Evolutionary conservation across 805 yeast genomes (phyloP), one percentile per base, ranked within the genome.

Genomic region (Naumovozyma dairenensis): DNA sequence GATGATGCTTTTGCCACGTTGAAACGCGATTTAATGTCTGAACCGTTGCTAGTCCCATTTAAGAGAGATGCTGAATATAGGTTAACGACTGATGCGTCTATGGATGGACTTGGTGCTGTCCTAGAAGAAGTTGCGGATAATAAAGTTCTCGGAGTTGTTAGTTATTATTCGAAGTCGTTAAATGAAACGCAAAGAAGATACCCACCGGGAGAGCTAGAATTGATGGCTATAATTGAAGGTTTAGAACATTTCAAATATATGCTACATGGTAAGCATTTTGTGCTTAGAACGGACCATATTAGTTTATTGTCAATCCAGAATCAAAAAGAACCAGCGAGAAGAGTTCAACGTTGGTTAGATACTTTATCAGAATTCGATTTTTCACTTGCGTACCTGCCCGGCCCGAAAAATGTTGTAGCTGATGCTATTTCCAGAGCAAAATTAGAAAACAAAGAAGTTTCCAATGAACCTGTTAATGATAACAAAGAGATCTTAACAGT

Each of bases 21-120:
- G 5, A 38, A 33, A 16, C 7, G 20, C 10, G 19, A 31, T 12
- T n/a, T 32, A 13, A 21, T 25, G 2, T 30, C 19, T 15, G 18
- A 28, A 13, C 39, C 35, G 10, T 19, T 42, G 16, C 16, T 35
- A 12, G 27, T 32, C 7, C 26, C 35, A 14, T 38, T 39, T 16
- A 19, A 15, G 19, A 21, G 4, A 2, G 25, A 16, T n/a, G 39
- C 25, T 3, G 6, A 6, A 4, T 37, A 37, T 22, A 12, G 38
- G 8, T 16, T 38, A n/a, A 42, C 45, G 4, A 42, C 45, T 2
- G 40, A 42, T 19, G 45, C 47, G 5, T 33, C 39, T 3, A 40
- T 14, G 17, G 22, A 28, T 3, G 44, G 42, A n/a, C 24, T 38
- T 4, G 45, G 45, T 28, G 47, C 45, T 10, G 45, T 43, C 14